A percentile compares a stretch with the other conserved stretches of the same genome.
phyloP scores from a whole-genome alignment of 2,329 filamentous ascomycete genomes.

The Ophiocordyceps robertsii region DNA sequence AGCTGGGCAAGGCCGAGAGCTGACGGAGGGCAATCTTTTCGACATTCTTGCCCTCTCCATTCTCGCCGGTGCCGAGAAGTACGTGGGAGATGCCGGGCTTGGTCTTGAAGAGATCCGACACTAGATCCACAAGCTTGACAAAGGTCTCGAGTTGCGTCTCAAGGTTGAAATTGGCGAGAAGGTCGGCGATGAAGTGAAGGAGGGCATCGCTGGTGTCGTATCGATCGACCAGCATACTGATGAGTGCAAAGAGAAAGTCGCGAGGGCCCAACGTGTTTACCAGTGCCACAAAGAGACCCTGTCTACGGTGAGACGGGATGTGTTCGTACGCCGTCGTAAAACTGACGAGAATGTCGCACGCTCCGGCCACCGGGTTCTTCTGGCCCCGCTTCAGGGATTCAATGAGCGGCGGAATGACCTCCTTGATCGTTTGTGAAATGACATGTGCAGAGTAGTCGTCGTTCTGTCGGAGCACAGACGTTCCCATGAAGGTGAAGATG shows the following conservation, averaged over 20 bases:
- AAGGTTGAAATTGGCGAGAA: slow-evolving; percentile 61
- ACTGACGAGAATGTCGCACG: slow-evolving; percentile 82
- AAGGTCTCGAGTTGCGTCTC: slow-evolving; percentile 67
- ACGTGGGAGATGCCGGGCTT: slow-evolving; percentile 62
- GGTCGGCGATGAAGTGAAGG: slow-evolving; percentile 58
- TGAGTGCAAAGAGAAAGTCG: slow-evolving; percentile 77
- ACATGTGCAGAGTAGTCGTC: slow-evolving; percentile 97
- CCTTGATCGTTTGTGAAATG: slow-evolving; percentile 85
- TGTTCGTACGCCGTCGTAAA: slow-evolving; percentile 96
- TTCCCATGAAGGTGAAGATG: slow-evolving; percentile 96
- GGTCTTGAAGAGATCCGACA: slow-evolving; percentile 60
- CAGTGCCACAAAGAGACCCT: slow-evolving; percentile 71
- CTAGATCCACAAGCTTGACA: slow-evolving; percentile 61
- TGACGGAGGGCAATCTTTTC: slow-evolving; percentile 39
- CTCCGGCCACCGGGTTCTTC: slow-evolving; percentile 64
- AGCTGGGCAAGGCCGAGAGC: slow-evolving; percentile 41
- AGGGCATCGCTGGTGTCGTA: slow-evolving; percentile 68
- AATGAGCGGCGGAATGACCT: slow-evolving; percentile 85
- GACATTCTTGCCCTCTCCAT: slow-evolving; percentile 32
- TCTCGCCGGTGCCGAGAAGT: slow-evolving; percentile 48
- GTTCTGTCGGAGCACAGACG: slow-evolving; percentile 77
- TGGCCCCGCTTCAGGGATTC: slow-evolving; percentile 71
- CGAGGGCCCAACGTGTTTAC: slow-evolving; percentile 72
- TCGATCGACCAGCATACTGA: slow-evolving; percentile 82
- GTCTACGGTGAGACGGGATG: slow-evolving; percentile 74